Evolutionary conservation across 306 rosid species (phyloP).

Genomic region (Lablab purpureus): DNA sequence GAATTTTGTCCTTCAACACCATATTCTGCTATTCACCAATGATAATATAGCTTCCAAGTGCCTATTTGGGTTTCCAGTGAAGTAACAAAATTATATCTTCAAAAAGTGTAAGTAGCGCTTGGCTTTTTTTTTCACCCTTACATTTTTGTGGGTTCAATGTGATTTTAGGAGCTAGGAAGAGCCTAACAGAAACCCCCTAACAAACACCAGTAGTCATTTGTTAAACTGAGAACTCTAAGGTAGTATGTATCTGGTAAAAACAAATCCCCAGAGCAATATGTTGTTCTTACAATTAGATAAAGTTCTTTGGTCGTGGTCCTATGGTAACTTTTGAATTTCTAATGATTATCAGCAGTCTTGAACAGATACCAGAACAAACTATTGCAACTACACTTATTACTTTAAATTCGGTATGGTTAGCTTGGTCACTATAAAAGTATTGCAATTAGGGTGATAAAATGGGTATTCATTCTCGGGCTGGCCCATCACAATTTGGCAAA

Average conservation of each 20-base stretch:
- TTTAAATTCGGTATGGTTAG: background rate
- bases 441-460: no score
- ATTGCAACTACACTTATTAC: background rate
- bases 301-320: conserved; percentile 13
- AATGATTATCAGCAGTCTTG: background rate
- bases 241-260: conserved; percentile 14
- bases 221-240: conserved; percentile 5
- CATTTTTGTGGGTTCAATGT: background rate
- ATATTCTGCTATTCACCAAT: no score
- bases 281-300: background rate
- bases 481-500: no score
- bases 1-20: no score
- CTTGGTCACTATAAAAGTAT: background rate
- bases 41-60: background rate
- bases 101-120: conserved; percentile 18
- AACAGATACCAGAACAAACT: background rate
- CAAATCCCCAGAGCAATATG: background rate
- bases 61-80: conserved; percentile 23
- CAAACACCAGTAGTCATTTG: background rate
- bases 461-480: no score
- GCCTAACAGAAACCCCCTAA: background rate
- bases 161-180: background rate
- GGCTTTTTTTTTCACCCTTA: background rate
- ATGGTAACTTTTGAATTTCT: background rate
- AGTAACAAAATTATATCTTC: conserved; percentile 20